phyloP scores from a whole-genome alignment of 192 early-diverging fungal species.

The Coemansia sp. region DNA sequence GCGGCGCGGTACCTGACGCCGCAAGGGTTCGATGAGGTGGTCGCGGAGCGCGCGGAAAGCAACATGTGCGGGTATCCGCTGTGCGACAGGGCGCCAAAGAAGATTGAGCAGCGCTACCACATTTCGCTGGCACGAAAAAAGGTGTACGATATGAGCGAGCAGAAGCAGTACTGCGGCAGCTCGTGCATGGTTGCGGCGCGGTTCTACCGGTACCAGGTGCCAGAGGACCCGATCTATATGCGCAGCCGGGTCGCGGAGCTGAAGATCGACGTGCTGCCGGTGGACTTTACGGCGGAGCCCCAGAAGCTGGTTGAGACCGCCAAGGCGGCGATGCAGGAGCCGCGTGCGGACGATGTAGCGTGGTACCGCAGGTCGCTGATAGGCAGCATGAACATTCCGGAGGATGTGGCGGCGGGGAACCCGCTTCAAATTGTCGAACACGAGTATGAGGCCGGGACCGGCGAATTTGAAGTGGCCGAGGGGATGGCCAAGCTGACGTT shows the following conservation, averaged over 20 bases:
- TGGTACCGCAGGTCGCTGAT: conserved; percentile 38
- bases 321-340: neutral
- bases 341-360: neutral
- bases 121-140: conserved; percentile 72
- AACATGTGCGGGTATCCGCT: conserved; percentile 82
- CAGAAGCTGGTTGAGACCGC: neutral
- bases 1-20: conserved; percentile 65
- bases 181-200: conserved; percentile 70
- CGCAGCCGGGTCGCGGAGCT: conserved; percentile 19
- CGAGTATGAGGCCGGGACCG: conserved; percentile 2
- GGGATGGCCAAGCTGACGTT: conserved; percentile 25
- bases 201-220: conserved; percentile 68
- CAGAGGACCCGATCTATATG: conserved; percentile 74
- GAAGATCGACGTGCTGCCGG: conserved; percentile 22
- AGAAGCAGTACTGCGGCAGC: conserved; percentile 67
- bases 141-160: conserved; percentile 72
- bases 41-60: conserved; percentile 69
- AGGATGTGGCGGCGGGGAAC: conserved; percentile 15
- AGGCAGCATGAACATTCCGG: conserved; percentile 36
- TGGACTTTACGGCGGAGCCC: neutral
- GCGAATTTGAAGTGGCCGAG: conserved; percentile 15
- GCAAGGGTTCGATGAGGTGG: conserved; percentile 63
- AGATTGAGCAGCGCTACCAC: conserved; percentile 46
- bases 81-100: conserved; percentile 50
- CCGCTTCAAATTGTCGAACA: conserved; percentile 39